phyloP scores from a whole-genome alignment of 2,329 filamentous ascomycete species.

The Colletotrichum tanaceti region DNA sequence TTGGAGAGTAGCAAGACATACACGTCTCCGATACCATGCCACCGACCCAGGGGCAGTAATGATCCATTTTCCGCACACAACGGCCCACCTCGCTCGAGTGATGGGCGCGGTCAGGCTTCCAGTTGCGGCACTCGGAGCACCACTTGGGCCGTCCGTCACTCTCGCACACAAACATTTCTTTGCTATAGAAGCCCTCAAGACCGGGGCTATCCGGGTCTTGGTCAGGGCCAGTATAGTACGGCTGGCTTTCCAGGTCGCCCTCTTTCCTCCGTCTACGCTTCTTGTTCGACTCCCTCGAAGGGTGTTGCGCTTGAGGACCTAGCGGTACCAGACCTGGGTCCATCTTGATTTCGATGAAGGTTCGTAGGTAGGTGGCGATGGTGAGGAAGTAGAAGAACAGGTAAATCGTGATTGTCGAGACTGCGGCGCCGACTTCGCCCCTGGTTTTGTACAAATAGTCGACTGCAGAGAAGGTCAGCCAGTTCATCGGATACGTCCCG shows the following conservation, averaged over 20 bases:
- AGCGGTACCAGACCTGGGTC: constrained; percentile 81
- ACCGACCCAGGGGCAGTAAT: constrained; percentile 97
- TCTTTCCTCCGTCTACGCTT: constrained; percentile 45
- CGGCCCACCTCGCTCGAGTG: constrained; percentile 85
- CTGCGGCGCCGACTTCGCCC: constrained; percentile 67
- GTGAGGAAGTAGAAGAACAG: constrained; percentile 77
- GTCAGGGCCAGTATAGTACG: constrained; percentile 54
- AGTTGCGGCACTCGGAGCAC: constrained; percentile 85
- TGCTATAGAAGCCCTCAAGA: constrained; percentile 81
- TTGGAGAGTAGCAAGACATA: constrained; percentile 50
- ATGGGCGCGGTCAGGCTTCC: constrained; percentile 89
- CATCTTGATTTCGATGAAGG: constrained; percentile 73
- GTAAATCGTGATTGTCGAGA: constrained; percentile 78
- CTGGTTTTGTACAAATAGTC: constrained; percentile 72
- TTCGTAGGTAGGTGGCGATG: constrained; percentile 75
- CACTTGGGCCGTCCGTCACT: constrained; percentile 85
- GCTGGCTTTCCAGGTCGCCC: constrained; percentile 51
- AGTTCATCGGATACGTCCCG: no score
- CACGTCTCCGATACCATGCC: constrained; percentile 87
- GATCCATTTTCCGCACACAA: constrained; percentile 92
- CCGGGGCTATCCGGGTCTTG: constrained; percentile 71
- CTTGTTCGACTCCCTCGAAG: constrained; percentile 35
- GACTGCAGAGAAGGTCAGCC: constrained; percentile 59
- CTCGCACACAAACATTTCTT: constrained; percentile 87
- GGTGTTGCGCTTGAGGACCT: constrained; percentile 48